Evolutionary conservation across 768 basidiomycete genomes (phyloP).

Genomic region (Lentinula guzmanii): DNA sequence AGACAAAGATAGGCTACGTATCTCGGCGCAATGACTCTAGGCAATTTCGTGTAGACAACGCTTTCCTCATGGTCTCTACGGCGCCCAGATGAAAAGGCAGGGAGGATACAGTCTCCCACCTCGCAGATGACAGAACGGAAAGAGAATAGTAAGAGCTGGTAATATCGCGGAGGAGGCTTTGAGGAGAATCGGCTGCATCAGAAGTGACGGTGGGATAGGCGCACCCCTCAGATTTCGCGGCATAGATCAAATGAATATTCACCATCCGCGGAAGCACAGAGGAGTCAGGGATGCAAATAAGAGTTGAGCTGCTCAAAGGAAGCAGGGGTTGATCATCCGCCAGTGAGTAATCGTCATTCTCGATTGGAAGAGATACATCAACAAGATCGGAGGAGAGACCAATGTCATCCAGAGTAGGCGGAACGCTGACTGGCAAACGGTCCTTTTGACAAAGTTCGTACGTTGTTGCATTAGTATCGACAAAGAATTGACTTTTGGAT

Average conservation of each 20-base stretch:
- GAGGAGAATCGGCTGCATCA: constrained; percentile 23
- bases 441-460: constrained; percentile 37
- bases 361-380: constrained; percentile 20
- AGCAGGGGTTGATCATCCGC: constrained; percentile 31
- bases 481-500: constrained; percentile 21
- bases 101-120: constrained; percentile 41
- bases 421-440: constrained; percentile 34
- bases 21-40: background rate
- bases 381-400: constrained; percentile 28
- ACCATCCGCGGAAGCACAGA: constrained; percentile 37
- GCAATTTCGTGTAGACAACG: constrained; percentile 15
- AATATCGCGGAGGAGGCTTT: constrained; percentile 42
- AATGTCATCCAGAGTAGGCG: constrained; percentile 26
- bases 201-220: constrained; percentile 21
- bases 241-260: constrained; percentile 57
- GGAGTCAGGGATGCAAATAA: constrained; percentile 41
- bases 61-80: constrained; percentile 53
- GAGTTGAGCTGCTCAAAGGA: constrained; percentile 51
- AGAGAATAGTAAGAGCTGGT: constrained; percentile 67
- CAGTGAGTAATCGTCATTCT: constrained; percentile 15
- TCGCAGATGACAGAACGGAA: constrained; percentile 46
- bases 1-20: background rate
- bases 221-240: constrained; percentile 35
- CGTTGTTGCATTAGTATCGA: constrained; percentile 43
- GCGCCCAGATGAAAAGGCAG: constrained; percentile 75